Base-by-base conservation (phyloP, 2,329 filamentous ascomycete genomes). In the Clonostachys rosea region DNA sequence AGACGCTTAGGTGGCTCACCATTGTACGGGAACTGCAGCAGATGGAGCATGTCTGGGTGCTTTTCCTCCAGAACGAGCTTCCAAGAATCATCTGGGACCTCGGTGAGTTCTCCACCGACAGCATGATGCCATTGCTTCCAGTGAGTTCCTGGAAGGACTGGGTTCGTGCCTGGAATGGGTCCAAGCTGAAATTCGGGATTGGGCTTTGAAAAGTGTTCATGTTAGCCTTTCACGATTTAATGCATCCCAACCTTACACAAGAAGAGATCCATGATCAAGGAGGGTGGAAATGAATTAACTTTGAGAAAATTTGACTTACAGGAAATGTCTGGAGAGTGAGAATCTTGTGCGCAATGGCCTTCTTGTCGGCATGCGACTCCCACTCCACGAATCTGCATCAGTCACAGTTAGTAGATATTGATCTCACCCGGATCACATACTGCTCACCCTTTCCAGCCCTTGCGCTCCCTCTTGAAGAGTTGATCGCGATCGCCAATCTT, bases 321-420 rank as follows among this genome's bases (percentile, higher is more conserved):
- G 62, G 55, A 6, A 60, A 61, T 0, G 51, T 57, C 24, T 59
- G 52, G 0, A 52, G 46, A 1, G 48, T 57, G 36, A 65, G 57
- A 43, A 85, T 75, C 47, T 79, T 70, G 42, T 76, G 72, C 0
- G 80, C 84, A 42, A 74, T 66, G 24, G 70, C 72, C 56, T 84
- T 85, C 62, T 86, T 87, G 43, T 86, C 81, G 0, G 84, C 84
- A 46, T 86, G 84, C 12, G 79, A 73, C 57, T 87, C 84, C 84
- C 83, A 87, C 56, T 87, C 84, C 6, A 89, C 71, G 50, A 86
- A 87, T 8, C 79, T 62, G 34, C 6, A 9, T 30, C 24, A 30
- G 9, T 6, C 9, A 10, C 24, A 30, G 24, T 30, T 6, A 30
- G 24, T 30, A 30, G 3, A 30, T 12, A 11, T 4, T 13, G 1